phyloP scores from a whole-genome alignment of 352 stramenopile species.

The Plasmopara viticola region DNA sequence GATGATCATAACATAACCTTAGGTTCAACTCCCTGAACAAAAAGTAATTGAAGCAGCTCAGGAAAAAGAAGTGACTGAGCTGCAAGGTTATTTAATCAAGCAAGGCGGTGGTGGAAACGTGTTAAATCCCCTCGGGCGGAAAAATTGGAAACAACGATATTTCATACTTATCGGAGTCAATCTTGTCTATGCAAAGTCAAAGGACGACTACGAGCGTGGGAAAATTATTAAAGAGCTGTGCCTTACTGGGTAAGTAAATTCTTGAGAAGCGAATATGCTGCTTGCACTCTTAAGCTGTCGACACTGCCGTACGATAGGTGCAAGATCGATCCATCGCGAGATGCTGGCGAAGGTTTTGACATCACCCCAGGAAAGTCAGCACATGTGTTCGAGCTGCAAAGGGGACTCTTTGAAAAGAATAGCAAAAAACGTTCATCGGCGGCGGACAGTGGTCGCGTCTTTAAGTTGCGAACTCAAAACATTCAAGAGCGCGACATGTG shows the following conservation, averaged over 20 bases:
- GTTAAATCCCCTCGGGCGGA: constrained; percentile 69
- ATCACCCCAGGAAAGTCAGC: constrained; percentile 65
- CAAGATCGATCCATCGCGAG: constrained; percentile 58
- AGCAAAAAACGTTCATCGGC: constrained; percentile 66
- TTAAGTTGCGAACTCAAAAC: constrained; percentile 76
- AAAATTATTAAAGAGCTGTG: constrained; percentile 83
- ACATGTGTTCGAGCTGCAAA: constrained; percentile 70
- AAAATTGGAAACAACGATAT: constrained; percentile 87
- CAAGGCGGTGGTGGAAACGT: constrained; percentile 73
- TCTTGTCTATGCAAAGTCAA: constrained; percentile 78
- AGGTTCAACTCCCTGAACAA: constrained; percentile 71
- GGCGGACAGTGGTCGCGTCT: constrained; percentile 65
- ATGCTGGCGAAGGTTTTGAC: constrained; percentile 79
- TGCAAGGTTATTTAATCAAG: constrained; percentile 85
- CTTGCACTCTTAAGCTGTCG: background rate
- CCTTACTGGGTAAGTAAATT: constrained; percentile 50
- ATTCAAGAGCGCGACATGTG: constrained; percentile 80
- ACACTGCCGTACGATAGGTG: constrained; percentile 29
- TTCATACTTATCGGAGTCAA: constrained; percentile 71
- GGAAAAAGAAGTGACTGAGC: constrained; percentile 48
- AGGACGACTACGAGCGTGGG: constrained; percentile 83
- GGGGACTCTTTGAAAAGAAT: constrained; percentile 77
- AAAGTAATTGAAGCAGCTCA: constrained; percentile 76
- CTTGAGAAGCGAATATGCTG: background rate
- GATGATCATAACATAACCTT: background rate